Evolutionary conservation across 1,284 basidiomycete species (phyloP).

Genomic region (Apiotrichum sp.): DNA sequence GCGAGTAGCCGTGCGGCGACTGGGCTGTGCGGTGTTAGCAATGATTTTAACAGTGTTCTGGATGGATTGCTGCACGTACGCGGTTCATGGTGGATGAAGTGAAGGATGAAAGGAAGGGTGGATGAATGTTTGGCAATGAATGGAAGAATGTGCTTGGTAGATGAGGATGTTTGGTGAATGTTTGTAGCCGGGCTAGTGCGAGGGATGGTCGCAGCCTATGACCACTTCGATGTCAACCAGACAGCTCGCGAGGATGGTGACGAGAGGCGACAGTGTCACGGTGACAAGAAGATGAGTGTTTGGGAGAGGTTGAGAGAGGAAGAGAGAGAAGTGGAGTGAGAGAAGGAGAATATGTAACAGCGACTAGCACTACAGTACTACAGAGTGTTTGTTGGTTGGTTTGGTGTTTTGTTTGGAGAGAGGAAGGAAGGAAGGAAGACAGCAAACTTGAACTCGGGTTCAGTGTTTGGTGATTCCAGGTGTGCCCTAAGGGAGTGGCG

Average conservation of each 20-base stretch:
- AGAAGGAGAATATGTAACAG: neutral
- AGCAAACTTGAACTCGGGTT: too few relatives aligned
- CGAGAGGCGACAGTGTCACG: neutral
- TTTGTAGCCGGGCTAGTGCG: neutral
- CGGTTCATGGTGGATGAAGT: slow-evolving; percentile 4
- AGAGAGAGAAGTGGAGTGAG: neutral
- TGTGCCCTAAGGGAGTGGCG: too few relatives aligned
- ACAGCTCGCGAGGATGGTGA: too few relatives aligned
- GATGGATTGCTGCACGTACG: neutral
- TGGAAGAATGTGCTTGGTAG: neutral
- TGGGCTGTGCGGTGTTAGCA: neutral
- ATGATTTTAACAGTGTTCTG: neutral
- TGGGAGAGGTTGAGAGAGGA: neutral
- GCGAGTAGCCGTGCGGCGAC: slow-evolving; percentile 28
- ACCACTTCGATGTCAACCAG: neutral
- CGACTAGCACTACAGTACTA: neutral
- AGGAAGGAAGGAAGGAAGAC: too few relatives aligned
- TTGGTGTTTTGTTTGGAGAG: too few relatives aligned
- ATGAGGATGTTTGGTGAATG: neutral
- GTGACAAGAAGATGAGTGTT: neutral
- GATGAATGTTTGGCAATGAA: neutral
- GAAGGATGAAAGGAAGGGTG: neutral
- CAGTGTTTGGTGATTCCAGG: too few relatives aligned
- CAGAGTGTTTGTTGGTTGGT: too few relatives aligned
- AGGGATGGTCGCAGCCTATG: neutral